Evolutionary conservation across 2,329 filamentous ascomycete genomes (phyloP), one percentile per base, ranked within the genome.

Genomic region (Alternaria dauci): DNA sequence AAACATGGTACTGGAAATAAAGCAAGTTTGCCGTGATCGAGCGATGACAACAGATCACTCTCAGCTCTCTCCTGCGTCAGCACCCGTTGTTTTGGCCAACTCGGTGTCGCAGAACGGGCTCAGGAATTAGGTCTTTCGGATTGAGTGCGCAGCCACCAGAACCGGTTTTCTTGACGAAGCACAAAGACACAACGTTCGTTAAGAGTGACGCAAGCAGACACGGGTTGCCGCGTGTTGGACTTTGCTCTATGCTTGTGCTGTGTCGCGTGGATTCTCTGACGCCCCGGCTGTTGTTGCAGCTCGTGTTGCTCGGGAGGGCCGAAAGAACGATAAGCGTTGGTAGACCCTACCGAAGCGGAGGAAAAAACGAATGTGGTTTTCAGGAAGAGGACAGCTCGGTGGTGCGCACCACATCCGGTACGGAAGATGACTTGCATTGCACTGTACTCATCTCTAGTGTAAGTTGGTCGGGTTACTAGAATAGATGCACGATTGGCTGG

Each of bases 351-450:
- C 42, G n/a, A 38, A 50, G 38, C 39, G 55, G 43, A 52, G 44
- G 41, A 41, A 50, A 39, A 61, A 38, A 60, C 34, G 36, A 36
- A 50, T 48, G 39, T 39, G 39, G 28, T 36, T 53, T 55, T 59
- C 50, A 48, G 52, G 42, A 42, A 46, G 58, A 55, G 50, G 28
- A 20, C 34, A 50, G 53, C 38, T 51, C 53, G 60, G 51, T 56
- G 48, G 39, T 53, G 50, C 36, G 43, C 61, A 56, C 62, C 61
- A 42, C 50, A 59, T 59, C 46, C 47, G 56, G 59, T 43, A 42
- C 64, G 63, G 57, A 60, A 46, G 42, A 63, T 65, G 62, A 62
- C 56, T 67, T 63, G 62, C 63, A 64, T 53, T 54, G 55, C 54
- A 18, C 51, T 50, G 41, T 46, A 47, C 14, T 63, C 25, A 32